Percentiles rank a stretch among this genome's conserved stretches.
These are phyloP conservation scores for Didymella arachidicola DNA, from an alignment of 2,329 filamentous ascomycete species.

Conservation along the genomic window DNA sequence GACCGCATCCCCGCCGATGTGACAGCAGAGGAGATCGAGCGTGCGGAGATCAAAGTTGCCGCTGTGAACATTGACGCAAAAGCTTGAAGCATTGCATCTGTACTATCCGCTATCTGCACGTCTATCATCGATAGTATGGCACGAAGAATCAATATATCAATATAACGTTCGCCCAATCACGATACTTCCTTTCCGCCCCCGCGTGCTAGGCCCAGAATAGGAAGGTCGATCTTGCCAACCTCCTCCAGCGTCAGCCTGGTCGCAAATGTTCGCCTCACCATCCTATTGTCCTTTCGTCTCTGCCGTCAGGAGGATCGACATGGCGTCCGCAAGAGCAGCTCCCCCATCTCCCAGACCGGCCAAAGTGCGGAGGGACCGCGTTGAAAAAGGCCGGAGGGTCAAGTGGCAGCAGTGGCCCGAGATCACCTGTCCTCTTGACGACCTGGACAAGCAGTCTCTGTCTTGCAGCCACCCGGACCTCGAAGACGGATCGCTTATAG, in stretches of 20 bases:
- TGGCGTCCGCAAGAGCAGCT: too few relatives aligned
- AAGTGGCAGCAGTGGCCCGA: slow-evolving; percentile 12
- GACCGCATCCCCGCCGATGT: slow-evolving; percentile 46
- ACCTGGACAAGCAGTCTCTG: not conserved
- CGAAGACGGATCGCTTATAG: slow-evolving; percentile 1
- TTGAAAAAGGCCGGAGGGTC: not conserved
- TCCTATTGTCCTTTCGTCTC: not conserved
- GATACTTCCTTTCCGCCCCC: slow-evolving; percentile 7
- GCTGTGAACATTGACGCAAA: slow-evolving; percentile 25
- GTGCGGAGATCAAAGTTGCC: slow-evolving; percentile 27
- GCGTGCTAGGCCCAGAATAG: slow-evolving; percentile 7
- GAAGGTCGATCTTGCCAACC: slow-evolving; percentile 4
- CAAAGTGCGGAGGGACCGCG: too few relatives aligned
- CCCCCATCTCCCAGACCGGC: too few relatives aligned
- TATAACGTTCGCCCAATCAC: not conserved
- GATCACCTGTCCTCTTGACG: not conserved
- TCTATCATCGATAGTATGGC: too few relatives aligned
- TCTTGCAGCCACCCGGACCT: slow-evolving; percentile 1
- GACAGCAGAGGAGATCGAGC: slow-evolving; percentile 36
- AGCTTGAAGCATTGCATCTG: slow-evolving; percentile 5
- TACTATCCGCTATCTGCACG: too few relatives aligned
- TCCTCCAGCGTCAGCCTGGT: not conserved
- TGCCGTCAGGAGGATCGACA: too few relatives aligned
- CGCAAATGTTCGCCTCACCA: not conserved
- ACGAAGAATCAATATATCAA: too few relatives aligned